Percentiles rank a stretch among this genome's conserved stretches.
These are phyloP conservation scores for Eutrema japonicum DNA, from an alignment of 345 rosid species.

Conservation along the genomic window DNA sequence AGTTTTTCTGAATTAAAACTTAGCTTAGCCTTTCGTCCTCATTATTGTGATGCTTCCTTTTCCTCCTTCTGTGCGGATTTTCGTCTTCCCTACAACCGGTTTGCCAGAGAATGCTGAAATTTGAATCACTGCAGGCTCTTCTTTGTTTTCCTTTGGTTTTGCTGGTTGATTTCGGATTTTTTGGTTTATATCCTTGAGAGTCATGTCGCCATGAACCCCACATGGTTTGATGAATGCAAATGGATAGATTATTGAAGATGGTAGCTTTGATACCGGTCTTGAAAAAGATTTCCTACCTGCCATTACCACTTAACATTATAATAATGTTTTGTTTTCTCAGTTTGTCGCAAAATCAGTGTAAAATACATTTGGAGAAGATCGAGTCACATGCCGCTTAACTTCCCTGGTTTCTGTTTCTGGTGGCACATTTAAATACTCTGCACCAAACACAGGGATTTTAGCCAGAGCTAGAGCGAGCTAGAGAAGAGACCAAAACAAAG, in stretches of 20 bases:
- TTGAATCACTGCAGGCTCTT: constrained; percentile 65
- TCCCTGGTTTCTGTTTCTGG: no score
- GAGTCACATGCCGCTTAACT: constrained; percentile 55
- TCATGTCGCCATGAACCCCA: constrained; percentile 82
- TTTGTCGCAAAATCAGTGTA: constrained; percentile 22
- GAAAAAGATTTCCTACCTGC: constrained; percentile 77
- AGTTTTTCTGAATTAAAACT: constrained; percentile 30
- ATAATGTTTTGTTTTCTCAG: constrained; percentile 9
- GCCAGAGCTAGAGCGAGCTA: no score
- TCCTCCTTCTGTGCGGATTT: constrained; percentile 96
- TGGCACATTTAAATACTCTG: no score
- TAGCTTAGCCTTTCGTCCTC: constrained; percentile 80
- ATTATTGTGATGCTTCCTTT: constrained; percentile 97
- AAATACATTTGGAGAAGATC: constrained; percentile 63
- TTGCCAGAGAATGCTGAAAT: constrained; percentile 99
- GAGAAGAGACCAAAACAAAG: no score
- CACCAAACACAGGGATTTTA: no score
- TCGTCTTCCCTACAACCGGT: constrained; percentile 97
- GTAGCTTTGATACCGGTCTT: constrained; percentile 64
- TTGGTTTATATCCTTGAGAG: constrained; percentile 96
- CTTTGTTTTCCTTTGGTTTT: constrained; percentile 55
- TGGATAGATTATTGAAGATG: constrained; percentile 85
- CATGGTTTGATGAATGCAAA: constrained; percentile 96
- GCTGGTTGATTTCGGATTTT: constrained; percentile 72
- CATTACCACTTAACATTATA: constrained; percentile 15